Base-by-base conservation (phyloP, 2,329 filamentous ascomycete species). In the Sporothrix sp. region DNA sequence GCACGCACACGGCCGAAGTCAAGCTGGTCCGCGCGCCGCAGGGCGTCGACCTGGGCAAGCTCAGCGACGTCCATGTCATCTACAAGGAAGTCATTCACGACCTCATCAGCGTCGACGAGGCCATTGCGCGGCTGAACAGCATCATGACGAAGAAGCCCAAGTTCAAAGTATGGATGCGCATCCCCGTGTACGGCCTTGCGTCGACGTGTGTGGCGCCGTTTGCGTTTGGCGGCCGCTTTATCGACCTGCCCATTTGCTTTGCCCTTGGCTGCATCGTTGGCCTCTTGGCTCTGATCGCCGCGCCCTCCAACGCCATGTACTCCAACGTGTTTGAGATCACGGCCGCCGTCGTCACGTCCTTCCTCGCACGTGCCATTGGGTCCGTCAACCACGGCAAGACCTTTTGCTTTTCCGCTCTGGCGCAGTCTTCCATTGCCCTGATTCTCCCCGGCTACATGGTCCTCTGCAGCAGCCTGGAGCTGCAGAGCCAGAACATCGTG, bases 51-150 rank as follows among this genome's bases (percentile, higher is more conserved):
- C 71, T 90, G 1, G 85, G 84, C 25, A 84, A 83, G 59, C 74
- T 90, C 11, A 75, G 82, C 46, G 85, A 89, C 56, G 76, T 84
- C 2, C 85, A 89, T 59, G 77, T 84, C 58, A 79, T 89, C 50
- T 90, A 90, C 68, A 90, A 90, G 63, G 79, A 86, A 52, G 85
- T 89, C n/a, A 78, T 89, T 1, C 85, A 89, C 60, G 85, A 89
- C 62, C 72, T 78, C n/a, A 76, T 87, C 8, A 74, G 80, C 9
- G 82, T 85, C 0, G 83, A 87, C 37, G 82, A 87, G 56, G 85
- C 83, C 1, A 84, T 78, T 1, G 65, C 69, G 9, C 71, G 76
- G 16, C 68, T 89, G 1, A 76, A 85, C 42, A 71, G 74, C 2
- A 71, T 79, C 5, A 74, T 74, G 52, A 59, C 60, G 0, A 65